Evolutionary conservation across 78 protist genomes (phyloP).

Genomic region (Tieghemostelium lacteum): DNA sequence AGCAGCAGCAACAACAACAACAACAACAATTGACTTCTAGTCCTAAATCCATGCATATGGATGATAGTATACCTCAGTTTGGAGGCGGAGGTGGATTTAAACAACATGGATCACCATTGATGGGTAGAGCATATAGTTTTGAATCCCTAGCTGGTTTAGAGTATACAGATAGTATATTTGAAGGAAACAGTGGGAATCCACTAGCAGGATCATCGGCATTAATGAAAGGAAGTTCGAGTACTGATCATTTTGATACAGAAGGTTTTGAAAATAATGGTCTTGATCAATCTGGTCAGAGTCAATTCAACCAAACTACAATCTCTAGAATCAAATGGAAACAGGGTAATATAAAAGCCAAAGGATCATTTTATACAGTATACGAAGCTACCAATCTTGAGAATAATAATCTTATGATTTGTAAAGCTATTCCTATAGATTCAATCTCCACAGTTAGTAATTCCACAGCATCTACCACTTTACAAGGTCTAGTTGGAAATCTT

Average conservation of each 20-base stretch:
- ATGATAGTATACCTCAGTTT: neutral
- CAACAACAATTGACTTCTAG: too few species aligned
- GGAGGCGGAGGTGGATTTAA: neutral
- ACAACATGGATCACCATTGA: neutral
- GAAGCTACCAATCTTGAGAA: conserved; percentile 14
- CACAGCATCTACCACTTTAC: too few species aligned
- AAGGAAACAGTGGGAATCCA: neutral
- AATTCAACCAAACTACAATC: too few species aligned
- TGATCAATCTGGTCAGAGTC: neutral
- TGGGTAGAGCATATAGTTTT: conserved; percentile 1
- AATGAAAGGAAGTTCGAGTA: conserved; percentile 16
- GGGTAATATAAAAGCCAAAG: neutral
- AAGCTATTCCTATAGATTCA: neutral
- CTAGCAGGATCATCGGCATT: neutral
- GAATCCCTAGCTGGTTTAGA: conserved; percentile 32
- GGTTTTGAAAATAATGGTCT: neutral
- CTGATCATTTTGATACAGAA: neutral
- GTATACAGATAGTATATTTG: conserved; percentile 23
- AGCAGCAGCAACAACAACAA: too few species aligned
- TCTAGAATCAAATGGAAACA: conserved; percentile 50
- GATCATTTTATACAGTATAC: neutral
- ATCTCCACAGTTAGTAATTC: neutral
- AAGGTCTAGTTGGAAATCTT: too few species aligned
- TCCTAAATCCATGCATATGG: too few species aligned
- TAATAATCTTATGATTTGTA: neutral